These are phyloP conservation scores for Neoconidiobolus thromboides DNA, from an alignment of 371 early-diverging fungal species.

Conservation along the genomic window DNA sequence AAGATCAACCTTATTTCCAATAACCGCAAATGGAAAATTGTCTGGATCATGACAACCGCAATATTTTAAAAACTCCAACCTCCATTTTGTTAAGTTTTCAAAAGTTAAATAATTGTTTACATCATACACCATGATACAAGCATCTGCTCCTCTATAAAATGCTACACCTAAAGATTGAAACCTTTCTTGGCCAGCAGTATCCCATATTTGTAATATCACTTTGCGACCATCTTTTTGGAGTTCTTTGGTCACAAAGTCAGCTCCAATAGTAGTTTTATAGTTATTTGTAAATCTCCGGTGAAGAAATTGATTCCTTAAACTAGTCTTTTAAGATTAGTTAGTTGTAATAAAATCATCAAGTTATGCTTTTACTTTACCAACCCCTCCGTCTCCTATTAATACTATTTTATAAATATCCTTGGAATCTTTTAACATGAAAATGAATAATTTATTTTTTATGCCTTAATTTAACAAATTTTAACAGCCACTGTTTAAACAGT, in stretches of 20 bases:
- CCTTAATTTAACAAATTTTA: too few species aligned
- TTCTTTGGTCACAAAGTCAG: conserved; percentile 92
- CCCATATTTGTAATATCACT: conserved; percentile 36
- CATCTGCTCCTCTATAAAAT: conserved; percentile 88
- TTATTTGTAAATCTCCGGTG: conserved; percentile 82
- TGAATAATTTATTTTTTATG: too few species aligned
- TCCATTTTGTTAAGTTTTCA: conserved; percentile 68
- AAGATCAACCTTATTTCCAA: conserved; percentile 93
- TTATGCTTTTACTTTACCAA: conserved; percentile 39
- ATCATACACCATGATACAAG: conserved; percentile 79
- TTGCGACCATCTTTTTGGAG: conserved; percentile 52
- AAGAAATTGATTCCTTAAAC: conserved; percentile 36
- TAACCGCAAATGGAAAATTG: conserved; percentile 72
- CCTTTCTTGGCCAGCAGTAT: conserved; percentile 65
- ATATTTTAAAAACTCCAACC: conserved; percentile 79
- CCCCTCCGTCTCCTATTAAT: conserved; percentile 65
- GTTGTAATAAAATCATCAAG: background rate
- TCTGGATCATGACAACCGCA: conserved; percentile 63
- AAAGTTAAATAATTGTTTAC: conserved; percentile 67
- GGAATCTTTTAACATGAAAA: too few species aligned
- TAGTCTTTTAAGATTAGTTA: conserved; percentile 17
- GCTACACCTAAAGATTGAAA: conserved; percentile 77
- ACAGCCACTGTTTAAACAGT: too few species aligned
- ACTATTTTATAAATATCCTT: conserved; percentile 52
- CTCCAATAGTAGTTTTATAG: conserved; percentile 97